A percentile compares a stretch with the other conserved stretches of the same genome.
Conservation (phyloP, 345 rosid genomes). For the Ceriops tagal region DNA sequence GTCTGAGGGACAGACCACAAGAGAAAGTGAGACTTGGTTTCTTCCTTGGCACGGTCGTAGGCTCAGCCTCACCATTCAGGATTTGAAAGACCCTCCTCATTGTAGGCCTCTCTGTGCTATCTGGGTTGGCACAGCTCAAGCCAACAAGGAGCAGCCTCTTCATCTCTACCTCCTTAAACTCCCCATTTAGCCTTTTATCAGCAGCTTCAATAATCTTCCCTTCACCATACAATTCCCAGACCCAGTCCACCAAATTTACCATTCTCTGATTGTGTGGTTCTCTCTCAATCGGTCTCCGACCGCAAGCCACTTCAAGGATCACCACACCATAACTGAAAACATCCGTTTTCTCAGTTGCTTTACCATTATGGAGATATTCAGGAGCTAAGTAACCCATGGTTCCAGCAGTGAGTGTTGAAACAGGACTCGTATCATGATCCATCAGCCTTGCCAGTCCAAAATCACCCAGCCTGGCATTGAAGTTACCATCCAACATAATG, state of each 20-base stretch:
- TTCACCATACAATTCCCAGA: slow-evolving; percentile 67
- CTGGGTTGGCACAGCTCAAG: slow-evolving; percentile 80
- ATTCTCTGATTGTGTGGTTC: slow-evolving; percentile 55
- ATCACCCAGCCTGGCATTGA: slow-evolving; percentile 86
- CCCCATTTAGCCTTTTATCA: slow-evolving; percentile 63
- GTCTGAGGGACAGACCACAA: slow-evolving; percentile 44
- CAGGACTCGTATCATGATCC: slow-evolving; percentile 91
- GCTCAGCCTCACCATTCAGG: slow-evolving; percentile 63
- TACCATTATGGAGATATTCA: slow-evolving; percentile 91
- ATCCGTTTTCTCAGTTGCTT: slow-evolving; percentile 86
- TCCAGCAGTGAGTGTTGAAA: slow-evolving; percentile 91
- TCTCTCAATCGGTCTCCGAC: slow-evolving; percentile 86
- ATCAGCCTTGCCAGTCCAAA: slow-evolving; percentile 91
- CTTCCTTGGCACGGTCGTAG: slow-evolving; percentile 48
- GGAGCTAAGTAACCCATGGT: slow-evolving; percentile 98
- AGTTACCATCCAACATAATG: slow-evolving; percentile 78
- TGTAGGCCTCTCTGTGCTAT: slow-evolving; percentile 63
- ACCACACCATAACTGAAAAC: slow-evolving; percentile 89
- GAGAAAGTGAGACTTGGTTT: slow-evolving; percentile 83
- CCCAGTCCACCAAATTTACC: slow-evolving; percentile 93
- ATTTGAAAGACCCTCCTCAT: slow-evolving; percentile 88
- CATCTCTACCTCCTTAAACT: slow-evolving; percentile 63
- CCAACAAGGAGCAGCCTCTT: slow-evolving; percentile 79
- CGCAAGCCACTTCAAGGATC: slow-evolving; percentile 82
- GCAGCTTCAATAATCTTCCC: slow-evolving; percentile 77